Evolutionary conservation across 2,329 filamentous ascomycete species (phyloP).

Genomic region (Remersonia thermophila): DNA sequence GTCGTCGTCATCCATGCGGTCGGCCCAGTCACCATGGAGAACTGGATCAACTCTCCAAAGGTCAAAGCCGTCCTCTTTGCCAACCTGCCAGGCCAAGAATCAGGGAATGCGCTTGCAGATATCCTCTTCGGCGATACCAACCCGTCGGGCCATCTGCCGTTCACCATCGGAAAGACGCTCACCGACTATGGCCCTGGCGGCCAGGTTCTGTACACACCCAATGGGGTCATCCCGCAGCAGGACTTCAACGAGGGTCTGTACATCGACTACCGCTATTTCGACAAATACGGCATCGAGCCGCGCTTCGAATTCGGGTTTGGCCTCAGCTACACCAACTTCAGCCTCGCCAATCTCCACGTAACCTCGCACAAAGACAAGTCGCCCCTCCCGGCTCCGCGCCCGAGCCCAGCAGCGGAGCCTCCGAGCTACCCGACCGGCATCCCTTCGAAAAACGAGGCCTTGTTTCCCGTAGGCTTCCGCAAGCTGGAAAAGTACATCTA

Average conservation of each 20-base stretch:
- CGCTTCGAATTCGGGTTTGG: constrained; percentile 82
- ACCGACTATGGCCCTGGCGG: constrained; percentile 65
- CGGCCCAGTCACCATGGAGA: constrained; percentile 68
- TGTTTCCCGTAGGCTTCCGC: constrained; percentile 50
- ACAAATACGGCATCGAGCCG: constrained; percentile 60
- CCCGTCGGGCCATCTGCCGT: constrained; percentile 69
- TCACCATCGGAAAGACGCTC: constrained; percentile 65
- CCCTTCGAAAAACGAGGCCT: constrained; percentile 40
- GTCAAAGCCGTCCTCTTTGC: constrained; percentile 72
- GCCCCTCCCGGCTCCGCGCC: constrained; percentile 26
- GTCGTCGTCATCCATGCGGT: constrained; percentile 83
- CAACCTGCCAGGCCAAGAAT: constrained; percentile 81
- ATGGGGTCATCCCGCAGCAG: constrained; percentile 63
- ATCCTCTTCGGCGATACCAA: constrained; percentile 69
- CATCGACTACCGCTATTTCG: constrained; percentile 83
- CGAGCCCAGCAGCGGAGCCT: constrained; percentile 31
- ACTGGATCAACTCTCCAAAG: constrained; percentile 64
- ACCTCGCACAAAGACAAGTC: constrained; percentile 34
- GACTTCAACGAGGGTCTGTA: constrained; percentile 74
- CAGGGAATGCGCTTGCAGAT: constrained; percentile 68
- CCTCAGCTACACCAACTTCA: constrained; percentile 67
- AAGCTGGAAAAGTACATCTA: constrained; percentile 59
- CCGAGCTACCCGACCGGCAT: constrained; percentile 41
- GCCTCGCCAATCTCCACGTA: constrained; percentile 43
- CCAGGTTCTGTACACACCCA: constrained; percentile 56